Base-by-base conservation (phyloP, 371 early-diverging fungal genomes). In the Fennellomyces sp. region DNA sequence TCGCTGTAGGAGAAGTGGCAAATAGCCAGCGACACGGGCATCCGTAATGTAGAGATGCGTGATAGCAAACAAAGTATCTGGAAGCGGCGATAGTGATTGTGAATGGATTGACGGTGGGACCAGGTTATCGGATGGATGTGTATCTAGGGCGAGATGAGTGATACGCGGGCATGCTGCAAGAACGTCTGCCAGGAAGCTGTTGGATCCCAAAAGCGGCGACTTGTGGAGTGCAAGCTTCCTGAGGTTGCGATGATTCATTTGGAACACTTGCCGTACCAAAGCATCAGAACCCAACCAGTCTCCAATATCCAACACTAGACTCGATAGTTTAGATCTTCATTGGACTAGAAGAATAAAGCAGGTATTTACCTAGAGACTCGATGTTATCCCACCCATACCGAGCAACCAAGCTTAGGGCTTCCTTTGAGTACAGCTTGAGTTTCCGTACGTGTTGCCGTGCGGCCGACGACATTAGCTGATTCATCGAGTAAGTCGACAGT, bases 21-120 rank as follows among this genome's bases (percentile, higher is more conserved):
- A 12, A 12, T 45, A 45, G 4, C 17, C 23, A 21, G n/a, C 45
- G 45, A 45, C 45, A 23, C 45, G 45, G 23, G 45, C 21, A 45
- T 45, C 45, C 10, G 45, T 45, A 25, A 45, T 45, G 23, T 45
- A 45, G n/a, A 45, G 45, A n/a, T 45, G 45, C 2, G 45, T 45
- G 11, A 45, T 45, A 12, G 19, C 5, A 23, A 45, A 45, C 12
- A 23, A 21, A 11, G 12, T 45, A 21, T 45, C 23, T 11, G 45
- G 45, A 21, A 45, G 45, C 5, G 45, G 23, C 23, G 45, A 10
- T 45, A 45, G 23, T 45, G 23, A 23, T 21, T 45, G 45, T 45
- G 45, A 17, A 21, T 45, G 17, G 21, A 45, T 17, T 1, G 45
- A 21, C 5, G 45, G 45, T 4, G 45, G 45, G 10, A 19, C 45